A percentile compares a stretch with the other conserved stretches of the same genome.
These are phyloP conservation scores for Agaricales sp. DNA, from an alignment of 1,284 basidiomycete genomes.

Conservation along the genomic window DNA sequence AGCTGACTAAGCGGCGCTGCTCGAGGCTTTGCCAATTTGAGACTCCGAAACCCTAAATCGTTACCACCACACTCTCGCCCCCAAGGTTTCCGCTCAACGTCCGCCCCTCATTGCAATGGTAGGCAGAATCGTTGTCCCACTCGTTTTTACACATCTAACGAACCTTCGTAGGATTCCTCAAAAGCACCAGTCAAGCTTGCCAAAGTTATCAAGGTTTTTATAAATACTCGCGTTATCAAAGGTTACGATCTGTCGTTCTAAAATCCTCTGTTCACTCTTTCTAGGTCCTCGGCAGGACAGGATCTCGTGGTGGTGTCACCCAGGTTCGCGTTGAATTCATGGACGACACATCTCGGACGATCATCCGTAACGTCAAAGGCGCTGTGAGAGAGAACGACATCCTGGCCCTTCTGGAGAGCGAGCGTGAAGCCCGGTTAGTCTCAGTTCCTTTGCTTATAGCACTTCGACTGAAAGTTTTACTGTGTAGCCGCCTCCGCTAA, in stretches of 20 bases:
- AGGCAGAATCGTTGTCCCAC: not conserved
- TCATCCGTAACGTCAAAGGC: slow-evolving; percentile 99
- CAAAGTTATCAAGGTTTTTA: slow-evolving; percentile 82
- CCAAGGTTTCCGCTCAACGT: not conserved
- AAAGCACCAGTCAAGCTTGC: slow-evolving; percentile 93
- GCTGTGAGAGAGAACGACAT: slow-evolving; percentile 97
- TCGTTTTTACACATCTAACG: not conserved
- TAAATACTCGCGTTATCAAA: not conserved
- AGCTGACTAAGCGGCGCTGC: not conserved
- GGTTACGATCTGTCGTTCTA: slow-evolving; percentile 2
- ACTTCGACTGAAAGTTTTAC: slow-evolving; percentile 7
- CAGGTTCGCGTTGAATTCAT: slow-evolving; percentile 99
- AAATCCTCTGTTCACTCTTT: not conserved
- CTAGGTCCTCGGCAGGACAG: slow-evolving; percentile 96
- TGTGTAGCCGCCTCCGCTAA: slow-evolving; percentile 30
- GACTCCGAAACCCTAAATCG: not conserved
- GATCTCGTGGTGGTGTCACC: slow-evolving; percentile 98
- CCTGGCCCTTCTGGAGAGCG: slow-evolving; percentile 94
- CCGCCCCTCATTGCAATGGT: not conserved
- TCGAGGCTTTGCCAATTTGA: not conserved
- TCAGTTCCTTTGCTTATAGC: not conserved
- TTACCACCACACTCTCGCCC: not conserved
- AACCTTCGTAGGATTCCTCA: slow-evolving; percentile 52
- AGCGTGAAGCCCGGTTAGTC: slow-evolving; percentile 98
- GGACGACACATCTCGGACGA: slow-evolving; percentile 92